A percentile compares a stretch with the other conserved stretches of the same genome.
phyloP scores from a whole-genome alignment of 2,329 filamentous ascomycete genomes.

The Lecanicillium sp. region DNA sequence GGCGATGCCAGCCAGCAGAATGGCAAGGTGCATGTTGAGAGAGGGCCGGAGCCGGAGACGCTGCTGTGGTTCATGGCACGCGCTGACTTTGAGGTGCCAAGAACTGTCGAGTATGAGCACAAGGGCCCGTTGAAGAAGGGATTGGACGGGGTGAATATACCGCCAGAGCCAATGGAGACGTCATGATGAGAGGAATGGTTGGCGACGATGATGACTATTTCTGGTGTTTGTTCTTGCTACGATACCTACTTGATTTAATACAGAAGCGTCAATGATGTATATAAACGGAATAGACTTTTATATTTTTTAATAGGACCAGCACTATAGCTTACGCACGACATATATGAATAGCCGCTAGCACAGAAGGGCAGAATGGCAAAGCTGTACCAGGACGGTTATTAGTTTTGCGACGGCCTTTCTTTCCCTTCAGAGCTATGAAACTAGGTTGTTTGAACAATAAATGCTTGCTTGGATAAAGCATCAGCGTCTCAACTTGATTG shows the following conservation, averaged over 20 bases:
- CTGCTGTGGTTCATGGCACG: constrained; percentile 37
- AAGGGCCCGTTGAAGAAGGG: constrained; percentile 24
- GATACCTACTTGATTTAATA: background rate
- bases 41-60: constrained; percentile 36
- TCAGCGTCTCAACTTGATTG: too few relatives aligned
- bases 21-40: constrained; percentile 17
- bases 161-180: constrained; percentile 13
- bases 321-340: too few relatives aligned
- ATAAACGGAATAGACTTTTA: too few relatives aligned
- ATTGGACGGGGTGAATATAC: constrained; percentile 26
- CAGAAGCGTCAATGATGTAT: too few relatives aligned
- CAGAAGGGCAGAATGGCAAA: too few relatives aligned
- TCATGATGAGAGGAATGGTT: background rate
- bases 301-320: too few relatives aligned
- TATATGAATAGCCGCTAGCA: too few relatives aligned
- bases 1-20: constrained; percentile 17
- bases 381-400: too few relatives aligned
- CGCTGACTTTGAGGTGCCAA: constrained; percentile 37
- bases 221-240: background rate
- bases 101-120: constrained; percentile 35
- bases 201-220: background rate
- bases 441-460: too few relatives aligned
- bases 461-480: too few relatives aligned
- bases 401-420: too few relatives aligned
- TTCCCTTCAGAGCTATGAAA: too few relatives aligned